Conservation (phyloP, 169 alveolate genomes). For the Fabrea salina region DNA sequence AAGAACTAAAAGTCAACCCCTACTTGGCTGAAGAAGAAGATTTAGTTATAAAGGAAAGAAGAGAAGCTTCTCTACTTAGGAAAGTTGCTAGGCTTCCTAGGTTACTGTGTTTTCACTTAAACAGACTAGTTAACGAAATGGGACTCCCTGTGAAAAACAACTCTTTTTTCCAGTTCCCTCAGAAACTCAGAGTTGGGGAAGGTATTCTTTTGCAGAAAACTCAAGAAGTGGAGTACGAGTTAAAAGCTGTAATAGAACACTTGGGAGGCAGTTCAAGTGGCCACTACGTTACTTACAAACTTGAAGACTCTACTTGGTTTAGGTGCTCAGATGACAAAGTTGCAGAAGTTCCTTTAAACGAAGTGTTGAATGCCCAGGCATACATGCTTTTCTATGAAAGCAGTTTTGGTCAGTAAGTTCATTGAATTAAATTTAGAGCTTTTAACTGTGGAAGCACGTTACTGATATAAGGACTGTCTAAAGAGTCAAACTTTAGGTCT, state of each 20-base stretch:
- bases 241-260: slow-evolving; percentile 32
- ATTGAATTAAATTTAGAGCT: no score
- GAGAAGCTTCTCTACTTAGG: not conserved
- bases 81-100: slow-evolving; percentile 17
- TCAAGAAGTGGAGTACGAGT: not conserved
- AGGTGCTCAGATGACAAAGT: slow-evolving; percentile 8
- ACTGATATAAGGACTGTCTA: no score
- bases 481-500: no score
- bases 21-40: not conserved
- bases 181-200: not conserved
- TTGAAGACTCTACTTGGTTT: not conserved
- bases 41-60: not conserved
- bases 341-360: not conserved
- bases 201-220: not conserved
- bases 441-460: no score
- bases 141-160: not conserved
- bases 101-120: slow-evolving; percentile 10
- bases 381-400: slow-evolving; percentile 31
- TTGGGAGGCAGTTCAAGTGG: slow-evolving; percentile 27
- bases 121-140: not conserved
- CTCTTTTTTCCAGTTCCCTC: not conserved
- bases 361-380: slow-evolving; percentile 28
- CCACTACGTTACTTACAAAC: slow-evolving; percentile 26
- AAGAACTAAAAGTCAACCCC: not conserved
- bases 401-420: no score